Base-by-base conservation (phyloP, 2,329 filamentous ascomycete species). In the Drechslerella coelobrocha region DNA sequence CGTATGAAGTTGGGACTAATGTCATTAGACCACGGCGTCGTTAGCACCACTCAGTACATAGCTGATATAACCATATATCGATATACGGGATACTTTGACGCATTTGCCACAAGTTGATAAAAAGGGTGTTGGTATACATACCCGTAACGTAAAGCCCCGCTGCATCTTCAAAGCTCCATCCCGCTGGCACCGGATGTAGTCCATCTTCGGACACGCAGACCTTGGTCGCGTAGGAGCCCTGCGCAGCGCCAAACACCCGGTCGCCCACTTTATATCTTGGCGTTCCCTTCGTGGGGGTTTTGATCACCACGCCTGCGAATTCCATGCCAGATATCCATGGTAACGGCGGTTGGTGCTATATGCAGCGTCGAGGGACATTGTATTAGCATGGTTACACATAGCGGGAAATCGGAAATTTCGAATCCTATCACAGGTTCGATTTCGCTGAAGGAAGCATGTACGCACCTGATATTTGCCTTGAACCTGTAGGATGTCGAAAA, bases 401-500 rank as follows among this genome's bases (percentile, higher is more conserved):
- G n/a, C n/a, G n/a, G n/a, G n/a, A n/a, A n/a, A n/a, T n/a, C n/a
- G n/a, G n/a, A n/a, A n/a, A n/a, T n/a, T n/a, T n/a, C n/a, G n/a
- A n/a, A n/a, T n/a, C n/a, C n/a, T n/a, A n/a, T n/a, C n/a, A n/a
- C n/a, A n/a, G n/a, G n/a, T n/a, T n/a, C n/a, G 14, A 2, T 72
- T 81, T 78, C 91, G 85, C 6, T 21, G 37, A 37, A 26, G 5
- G 23, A 29, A 5, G 27, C 21, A 17, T n/a, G 6, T 17, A 26
- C 52, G 1, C 10, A 71, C 66, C 78, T 97, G 93, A 81, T 97
- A 97, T 85, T 95, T 96, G 62, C 93, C 93, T 77, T 91, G 89
- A 77, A 97, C 91, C 78, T 97, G 93, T 60, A 97, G 86, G 65
- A 96, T 89, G 79, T 97, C 93, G 82, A 97, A 97, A 84, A 97